Percentiles rank a stretch among this genome's conserved stretches.
phyloP scores from a whole-genome alignment of 1,284 basidiomycete species.

The Heliocybe sulcata region DNA sequence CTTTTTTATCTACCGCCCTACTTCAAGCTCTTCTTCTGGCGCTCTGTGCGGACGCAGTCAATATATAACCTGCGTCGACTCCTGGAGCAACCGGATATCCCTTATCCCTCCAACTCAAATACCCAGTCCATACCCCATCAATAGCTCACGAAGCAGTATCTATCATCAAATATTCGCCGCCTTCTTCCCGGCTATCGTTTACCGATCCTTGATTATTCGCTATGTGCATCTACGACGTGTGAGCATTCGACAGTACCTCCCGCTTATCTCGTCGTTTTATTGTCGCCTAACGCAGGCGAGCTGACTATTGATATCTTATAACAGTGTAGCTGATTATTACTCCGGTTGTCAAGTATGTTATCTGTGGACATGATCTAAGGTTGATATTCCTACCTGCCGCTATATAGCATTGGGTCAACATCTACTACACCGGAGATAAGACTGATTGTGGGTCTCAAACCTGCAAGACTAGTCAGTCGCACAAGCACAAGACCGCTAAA shows the following conservation, averaged over 20 bases:
- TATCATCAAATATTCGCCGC: background rate
- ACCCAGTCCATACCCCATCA: no score
- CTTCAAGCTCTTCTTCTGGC: no score
- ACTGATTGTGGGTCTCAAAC: background rate
- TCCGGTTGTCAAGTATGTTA: background rate
- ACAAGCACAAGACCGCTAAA: background rate
- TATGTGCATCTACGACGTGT: background rate
- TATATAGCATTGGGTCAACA: background rate
- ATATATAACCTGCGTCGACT: no score
- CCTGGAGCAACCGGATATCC: no score
- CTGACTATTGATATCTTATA: background rate
- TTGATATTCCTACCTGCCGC: background rate
- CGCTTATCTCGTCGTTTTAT: background rate
- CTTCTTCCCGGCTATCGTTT: background rate
- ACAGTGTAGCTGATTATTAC: background rate
- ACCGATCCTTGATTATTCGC: background rate
- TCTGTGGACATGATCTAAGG: no score
- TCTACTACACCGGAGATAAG: background rate
- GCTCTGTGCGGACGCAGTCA: no score
- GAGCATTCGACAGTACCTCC: background rate
- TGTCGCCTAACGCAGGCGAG: background rate
- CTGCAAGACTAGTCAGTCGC: background rate
- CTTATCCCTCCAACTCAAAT: no score
- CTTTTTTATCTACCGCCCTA: background rate
- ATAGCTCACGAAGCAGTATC: background rate